Percentiles rank a stretch among this genome's conserved stretches.
Evolutionary conservation across 2,329 filamentous ascomycete genomes (phyloP).

Genomic region (Trichoderma simmonsii): DNA sequence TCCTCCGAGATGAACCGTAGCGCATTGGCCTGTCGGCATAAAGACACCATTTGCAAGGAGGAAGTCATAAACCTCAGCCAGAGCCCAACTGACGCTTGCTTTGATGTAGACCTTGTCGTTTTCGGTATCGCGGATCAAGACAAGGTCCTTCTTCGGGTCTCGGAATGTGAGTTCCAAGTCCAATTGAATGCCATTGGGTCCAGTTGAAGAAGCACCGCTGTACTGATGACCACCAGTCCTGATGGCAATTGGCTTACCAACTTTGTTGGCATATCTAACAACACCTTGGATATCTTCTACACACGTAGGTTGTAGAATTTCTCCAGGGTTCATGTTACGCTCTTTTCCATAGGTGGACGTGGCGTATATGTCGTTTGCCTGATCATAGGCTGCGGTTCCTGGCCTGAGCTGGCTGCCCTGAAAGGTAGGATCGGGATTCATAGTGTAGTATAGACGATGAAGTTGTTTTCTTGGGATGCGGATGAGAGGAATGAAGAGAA

Average conservation of each 20-base stretch:
- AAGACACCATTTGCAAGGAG: neutral
- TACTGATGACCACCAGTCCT: slow-evolving; percentile 5
- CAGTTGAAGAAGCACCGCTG: slow-evolving; percentile 1
- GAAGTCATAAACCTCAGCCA: neutral
- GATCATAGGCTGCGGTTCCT: neutral
- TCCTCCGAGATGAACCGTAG: neutral
- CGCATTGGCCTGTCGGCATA: neutral
- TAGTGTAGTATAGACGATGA: neutral
- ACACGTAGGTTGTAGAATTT: neutral
- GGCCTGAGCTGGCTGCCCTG: neutral
- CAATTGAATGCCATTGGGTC: neutral
- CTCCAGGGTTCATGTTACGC: slow-evolving; percentile 2
- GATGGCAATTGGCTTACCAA: neutral
- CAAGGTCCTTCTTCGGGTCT: neutral
- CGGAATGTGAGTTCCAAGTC: neutral
- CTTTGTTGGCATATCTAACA: slow-evolving; percentile 5
- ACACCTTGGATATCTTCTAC: neutral
- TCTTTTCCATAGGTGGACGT: slow-evolving; percentile 1
- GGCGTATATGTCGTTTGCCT: neutral
- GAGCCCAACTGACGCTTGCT: neutral
- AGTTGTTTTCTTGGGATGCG: neutral
- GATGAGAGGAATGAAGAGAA: neutral
- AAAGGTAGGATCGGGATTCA: neutral
- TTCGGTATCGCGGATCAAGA: neutral
- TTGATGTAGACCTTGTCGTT: slow-evolving; percentile 3